A percentile compares a stretch with the other conserved stretches of the same genome.
Conservation (phyloP, 2,329 filamentous ascomycete genomes). For the Monilinia polystroma region DNA sequence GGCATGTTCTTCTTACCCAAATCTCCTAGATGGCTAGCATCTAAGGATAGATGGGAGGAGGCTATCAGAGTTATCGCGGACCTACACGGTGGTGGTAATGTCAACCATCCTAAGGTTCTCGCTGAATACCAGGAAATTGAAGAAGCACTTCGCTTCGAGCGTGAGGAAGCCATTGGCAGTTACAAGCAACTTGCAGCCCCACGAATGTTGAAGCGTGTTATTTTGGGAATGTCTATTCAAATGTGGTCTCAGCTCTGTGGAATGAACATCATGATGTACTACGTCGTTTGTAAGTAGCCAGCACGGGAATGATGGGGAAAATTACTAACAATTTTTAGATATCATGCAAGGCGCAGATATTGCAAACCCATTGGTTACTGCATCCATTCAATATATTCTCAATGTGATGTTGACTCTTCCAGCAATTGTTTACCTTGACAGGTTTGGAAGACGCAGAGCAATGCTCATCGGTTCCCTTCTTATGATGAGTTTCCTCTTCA, state of each 20-base stretch:
- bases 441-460: conserved; percentile 68
- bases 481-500: conserved; percentile 63
- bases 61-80: conserved; percentile 56
- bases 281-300: conserved; percentile 55
- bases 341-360: conserved; percentile 65
- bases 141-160: conserved; percentile 71
- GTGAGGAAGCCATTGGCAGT: conserved; percentile 64
- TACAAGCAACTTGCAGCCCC: conserved; percentile 71
- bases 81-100: conserved; percentile 58
- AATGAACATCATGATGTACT: conserved; percentile 72
- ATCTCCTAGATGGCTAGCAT: too few relatives aligned
- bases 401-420: conserved; percentile 77
- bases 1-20: conserved; percentile 39
- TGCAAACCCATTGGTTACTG: conserved; percentile 60
- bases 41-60: conserved; percentile 45
- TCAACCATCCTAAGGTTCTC: conserved; percentile 57
- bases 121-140: conserved; percentile 68
- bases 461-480: conserved; percentile 60
- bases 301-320: neutral
- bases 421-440: conserved; percentile 71
- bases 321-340: conserved; percentile 41
- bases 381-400: conserved; percentile 72
- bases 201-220: conserved; percentile 68
- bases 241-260: conserved; percentile 75
- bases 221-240: conserved; percentile 70